phyloP scores from a whole-genome alignment of 768 basidiomycete species.

The Tricholoma hemisulphureum region DNA sequence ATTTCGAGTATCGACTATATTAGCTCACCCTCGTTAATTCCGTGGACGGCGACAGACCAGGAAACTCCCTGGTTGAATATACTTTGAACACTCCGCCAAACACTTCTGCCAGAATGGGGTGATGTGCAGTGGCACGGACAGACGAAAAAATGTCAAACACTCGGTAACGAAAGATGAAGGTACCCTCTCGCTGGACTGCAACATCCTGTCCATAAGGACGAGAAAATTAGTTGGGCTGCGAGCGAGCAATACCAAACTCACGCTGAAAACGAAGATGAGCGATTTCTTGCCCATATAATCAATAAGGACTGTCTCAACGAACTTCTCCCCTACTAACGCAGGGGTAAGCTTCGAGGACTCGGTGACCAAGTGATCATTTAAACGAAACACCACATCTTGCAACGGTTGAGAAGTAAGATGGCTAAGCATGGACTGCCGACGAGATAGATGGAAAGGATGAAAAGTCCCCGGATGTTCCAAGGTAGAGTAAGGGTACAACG shows the following conservation, averaged over 20 bases:
- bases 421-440: slow-evolving; percentile 34
- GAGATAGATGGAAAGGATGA: slow-evolving; percentile 37
- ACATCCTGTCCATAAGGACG: slow-evolving; percentile 47
- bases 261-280: slow-evolving; percentile 64
- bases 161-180: slow-evolving; percentile 70
- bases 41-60: slow-evolving; percentile 66
- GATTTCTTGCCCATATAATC: slow-evolving; percentile 53
- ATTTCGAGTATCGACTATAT: not conserved
- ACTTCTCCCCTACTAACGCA: slow-evolving; percentile 61
- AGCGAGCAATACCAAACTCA: slow-evolving; percentile 25
- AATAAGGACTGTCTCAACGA: slow-evolving; percentile 52
- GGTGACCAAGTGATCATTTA: slow-evolving; percentile 36
- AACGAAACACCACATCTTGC: slow-evolving; percentile 29
- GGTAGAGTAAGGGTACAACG: slow-evolving; percentile 37
- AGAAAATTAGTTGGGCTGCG: slow-evolving; percentile 2
- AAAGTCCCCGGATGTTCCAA: slow-evolving; percentile 18
- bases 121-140: slow-evolving; percentile 24
- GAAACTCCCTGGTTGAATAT: slow-evolving; percentile 74
- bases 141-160: slow-evolving; percentile 58
- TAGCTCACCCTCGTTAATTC: slow-evolving; percentile 60
- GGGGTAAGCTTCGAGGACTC: slow-evolving; percentile 47
- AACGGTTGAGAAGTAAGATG: slow-evolving; percentile 25
- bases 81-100: slow-evolving; percentile 67
- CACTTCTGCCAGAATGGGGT: slow-evolving; percentile 57
- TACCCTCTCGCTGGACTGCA: slow-evolving; percentile 64